Base-by-base conservation (phyloP, 768 basidiomycete genomes). In the Rubroboletus pulcherrimus region DNA sequence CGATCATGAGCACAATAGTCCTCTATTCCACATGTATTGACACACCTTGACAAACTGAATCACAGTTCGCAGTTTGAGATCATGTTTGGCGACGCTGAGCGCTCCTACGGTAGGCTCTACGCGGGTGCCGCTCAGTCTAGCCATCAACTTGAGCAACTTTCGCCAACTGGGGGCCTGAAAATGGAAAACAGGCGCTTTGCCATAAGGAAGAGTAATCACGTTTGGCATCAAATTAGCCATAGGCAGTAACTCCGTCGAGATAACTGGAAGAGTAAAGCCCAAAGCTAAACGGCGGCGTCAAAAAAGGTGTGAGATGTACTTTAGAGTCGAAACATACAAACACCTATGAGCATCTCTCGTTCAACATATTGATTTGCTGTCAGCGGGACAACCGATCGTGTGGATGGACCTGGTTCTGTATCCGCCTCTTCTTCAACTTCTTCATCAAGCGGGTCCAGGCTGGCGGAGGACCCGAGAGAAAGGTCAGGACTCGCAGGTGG, bases 41-140 rank as follows among this genome's bases (percentile, higher is more conserved):
- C 79, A 50, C 61, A 89, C 90, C 77, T 84, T 88, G 48, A 90
- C 77, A 63, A 92, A 90, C 63, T 92, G 90, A 53, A 93, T 72
- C 0, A 92, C 87, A 0, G 85, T 85, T 40, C 91, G 84, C 43
- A 93, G 72, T 56, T 78, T 79, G 49, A 85, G 74, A 6, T 81
- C 80, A 17, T 73, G 74, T 63, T 84, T 85, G 31, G 78, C 74
- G 0, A 78, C 70, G 1, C 83, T 81, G 59, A 87, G 71, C 1
- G 87, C 84, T 61, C 88, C 86, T 37, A 89, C 65, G 0, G 86
- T 83, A 1, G 90, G 82, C 60, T 91, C 85, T 43, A 93, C 74
- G 48, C 81, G 81, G 6, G 87, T 86, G 31, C 78, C 82, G 53
- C 86, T 85, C 54, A 91, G 69, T 56, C 84, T 76, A 29, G 89